Evolutionary conservation across 495 filamentous ascomycete genomes (phyloP).

Genomic region (Endocarpon pusillum): DNA sequence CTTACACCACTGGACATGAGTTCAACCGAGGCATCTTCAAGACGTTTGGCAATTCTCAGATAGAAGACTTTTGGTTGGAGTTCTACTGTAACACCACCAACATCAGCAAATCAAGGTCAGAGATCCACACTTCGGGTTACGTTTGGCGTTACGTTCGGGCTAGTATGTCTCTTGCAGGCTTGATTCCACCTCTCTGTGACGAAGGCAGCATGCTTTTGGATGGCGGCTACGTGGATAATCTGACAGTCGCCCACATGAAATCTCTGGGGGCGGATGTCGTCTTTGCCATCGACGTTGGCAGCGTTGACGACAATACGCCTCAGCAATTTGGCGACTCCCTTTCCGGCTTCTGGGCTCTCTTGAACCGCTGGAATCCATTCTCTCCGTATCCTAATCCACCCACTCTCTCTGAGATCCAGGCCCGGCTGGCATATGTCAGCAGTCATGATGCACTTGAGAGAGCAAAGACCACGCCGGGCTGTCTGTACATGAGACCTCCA

Average conservation of each 20-base stretch:
- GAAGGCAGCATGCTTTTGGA: conserved; percentile 93
- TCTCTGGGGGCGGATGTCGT: conserved; percentile 81
- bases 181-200: conserved; percentile 87
- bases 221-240: conserved; percentile 92
- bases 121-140: conserved; percentile 88
- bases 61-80: conserved; percentile 97
- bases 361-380: conserved; percentile 96
- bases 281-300: conserved; percentile 89
- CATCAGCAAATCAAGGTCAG: conserved; percentile 73
- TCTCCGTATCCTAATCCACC: conserved; percentile 75
- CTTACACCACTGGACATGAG: conserved; percentile 95
- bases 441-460: conserved; percentile 86
- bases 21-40: conserved; percentile 99
- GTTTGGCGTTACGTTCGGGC: conserved; percentile 93
- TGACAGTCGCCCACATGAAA: conserved; percentile 95
- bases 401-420: conserved; percentile 90
- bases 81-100: conserved; percentile 99
- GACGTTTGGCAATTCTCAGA: conserved; percentile 87
- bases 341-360: conserved; percentile 83
- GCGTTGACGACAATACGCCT: conserved; percentile 75
- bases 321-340: conserved; percentile 85
- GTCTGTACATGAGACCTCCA: conserved; percentile 87
- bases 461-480: conserved; percentile 74
- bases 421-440: conserved; percentile 81
- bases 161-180: conserved; percentile 86